Evolutionary conservation across 805 yeast genomes (phyloP).

Genomic region (Starmera pachycereana): DNA sequence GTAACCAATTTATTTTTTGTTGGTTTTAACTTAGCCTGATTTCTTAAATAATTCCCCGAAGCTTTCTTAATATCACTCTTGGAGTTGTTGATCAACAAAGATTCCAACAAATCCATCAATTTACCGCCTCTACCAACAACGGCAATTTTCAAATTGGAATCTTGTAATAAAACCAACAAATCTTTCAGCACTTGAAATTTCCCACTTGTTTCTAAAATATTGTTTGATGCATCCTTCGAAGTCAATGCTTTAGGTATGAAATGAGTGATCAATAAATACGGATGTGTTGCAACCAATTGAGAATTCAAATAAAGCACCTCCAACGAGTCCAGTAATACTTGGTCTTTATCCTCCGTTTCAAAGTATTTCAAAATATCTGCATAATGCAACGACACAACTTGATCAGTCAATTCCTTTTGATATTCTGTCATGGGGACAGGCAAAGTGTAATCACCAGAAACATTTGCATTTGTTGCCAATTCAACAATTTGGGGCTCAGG

Average conservation of each 20-base stretch:
- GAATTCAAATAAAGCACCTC: constrained; percentile 67
- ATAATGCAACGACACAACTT: constrained; percentile 83
- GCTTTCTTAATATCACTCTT: constrained; percentile 46
- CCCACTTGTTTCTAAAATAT: constrained; percentile 72
- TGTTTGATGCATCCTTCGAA: constrained; percentile 58
- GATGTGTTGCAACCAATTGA: constrained; percentile 78
- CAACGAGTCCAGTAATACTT: constrained; percentile 63
- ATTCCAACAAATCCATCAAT: constrained; percentile 64
- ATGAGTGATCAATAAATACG: constrained; percentile 75
- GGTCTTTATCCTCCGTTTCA: constrained; percentile 43
- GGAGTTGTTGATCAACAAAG: constrained; percentile 49
- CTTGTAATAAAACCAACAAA: constrained; percentile 45
- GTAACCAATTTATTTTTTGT: constrained; percentile 15
- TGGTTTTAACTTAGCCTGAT: constrained; percentile 22
- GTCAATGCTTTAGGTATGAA: constrained; percentile 73
- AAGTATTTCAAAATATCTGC: constrained; percentile 83
- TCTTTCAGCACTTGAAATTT: constrained; percentile 67
- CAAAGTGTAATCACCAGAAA: constrained; percentile 55
- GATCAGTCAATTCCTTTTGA: constrained; percentile 84
- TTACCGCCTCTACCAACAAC: constrained; percentile 61
- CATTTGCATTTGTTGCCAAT: constrained; percentile 18
- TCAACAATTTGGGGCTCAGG: constrained; percentile 71
- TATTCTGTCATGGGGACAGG: constrained; percentile 80
- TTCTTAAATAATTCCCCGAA: constrained; percentile 53
- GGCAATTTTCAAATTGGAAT: constrained; percentile 43